These are phyloP conservation scores for Cyberlindnera euphorbiiphila DNA, from an alignment of 805 yeast genomes.

Conservation along the genomic window DNA sequence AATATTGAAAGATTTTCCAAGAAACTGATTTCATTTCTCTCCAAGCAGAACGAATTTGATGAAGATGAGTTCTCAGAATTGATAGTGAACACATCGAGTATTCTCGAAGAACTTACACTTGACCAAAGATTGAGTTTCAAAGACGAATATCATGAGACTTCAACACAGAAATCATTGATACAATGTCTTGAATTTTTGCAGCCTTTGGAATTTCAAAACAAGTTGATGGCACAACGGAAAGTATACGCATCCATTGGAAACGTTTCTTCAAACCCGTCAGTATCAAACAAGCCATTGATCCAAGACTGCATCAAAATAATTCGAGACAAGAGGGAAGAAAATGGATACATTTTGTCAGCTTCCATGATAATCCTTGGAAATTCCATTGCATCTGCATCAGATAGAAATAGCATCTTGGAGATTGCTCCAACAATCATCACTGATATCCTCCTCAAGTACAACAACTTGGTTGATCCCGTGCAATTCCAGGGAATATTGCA, in stretches of 20 bases:
- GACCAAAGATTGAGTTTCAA: conserved; percentile 17
- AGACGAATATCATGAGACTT: conserved; percentile 10
- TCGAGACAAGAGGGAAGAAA: conserved; percentile 6
- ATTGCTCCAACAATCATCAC: conserved; percentile 16
- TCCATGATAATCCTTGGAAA: conserved; percentile 24
- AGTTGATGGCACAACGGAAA: conserved; percentile 20
- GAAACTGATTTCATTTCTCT: conserved; percentile 5
- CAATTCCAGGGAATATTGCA: conserved; percentile 28
- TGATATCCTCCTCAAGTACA: conserved; percentile 15
- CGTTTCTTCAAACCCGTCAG: conserved; percentile 25
- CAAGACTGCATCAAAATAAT: conserved; percentile 1
- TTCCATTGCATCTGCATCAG: conserved; percentile 19
- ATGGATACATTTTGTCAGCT: conserved; percentile 25
- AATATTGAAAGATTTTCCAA: conserved; percentile 11
- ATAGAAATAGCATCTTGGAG: conserved; percentile 15
- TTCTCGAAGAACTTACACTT: conserved; percentile 21
- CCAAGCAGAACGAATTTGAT: conserved; percentile 9
- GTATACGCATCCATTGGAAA: conserved; percentile 26
- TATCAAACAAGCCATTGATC: conserved; percentile 14
- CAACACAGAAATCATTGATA: conserved; percentile 12
- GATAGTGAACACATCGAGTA: conserved; percentile 13
- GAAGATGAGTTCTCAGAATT: conserved; percentile 27
- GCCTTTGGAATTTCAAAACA: conserved; percentile 20
- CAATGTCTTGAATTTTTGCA: conserved; percentile 7
- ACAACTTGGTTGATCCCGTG: conserved; percentile 23